Conservation (phyloP, 345 rosid species). For the Pelargonium nanum region DNA sequence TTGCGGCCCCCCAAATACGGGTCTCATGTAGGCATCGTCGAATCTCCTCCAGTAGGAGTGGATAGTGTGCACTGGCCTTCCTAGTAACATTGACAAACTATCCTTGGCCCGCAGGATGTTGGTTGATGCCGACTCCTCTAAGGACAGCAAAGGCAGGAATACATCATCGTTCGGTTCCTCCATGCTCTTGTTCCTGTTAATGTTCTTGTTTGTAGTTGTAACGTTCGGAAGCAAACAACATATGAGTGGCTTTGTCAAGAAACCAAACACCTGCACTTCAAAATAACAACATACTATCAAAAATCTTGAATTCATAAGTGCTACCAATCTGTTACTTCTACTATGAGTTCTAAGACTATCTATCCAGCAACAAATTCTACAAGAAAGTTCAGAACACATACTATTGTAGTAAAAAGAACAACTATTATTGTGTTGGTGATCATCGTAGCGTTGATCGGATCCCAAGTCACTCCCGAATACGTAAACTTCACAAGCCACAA, state of each 20-base stretch:
- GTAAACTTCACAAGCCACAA: constrained; percentile 47
- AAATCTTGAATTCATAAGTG: no score
- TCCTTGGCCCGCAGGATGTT: constrained; percentile 62
- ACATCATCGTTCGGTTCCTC: constrained; percentile 39
- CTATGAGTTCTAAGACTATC: no score
- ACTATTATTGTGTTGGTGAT: constrained; percentile 53
- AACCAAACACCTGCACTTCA: constrained; percentile 63
- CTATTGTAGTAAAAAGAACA: constrained; percentile 69
- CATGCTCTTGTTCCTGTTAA: neutral
- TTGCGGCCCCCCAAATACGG: constrained; percentile 67
- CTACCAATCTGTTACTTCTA: no score
- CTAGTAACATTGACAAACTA: constrained; percentile 60
- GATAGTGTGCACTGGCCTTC: constrained; percentile 65
- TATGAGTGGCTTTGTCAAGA: constrained; percentile 74
- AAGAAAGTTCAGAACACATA: constrained; percentile 12
- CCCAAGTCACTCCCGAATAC: constrained; percentile 55
- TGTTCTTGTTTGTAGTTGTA: neutral
- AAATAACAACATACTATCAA: neutral
- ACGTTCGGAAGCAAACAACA: constrained; percentile 39
- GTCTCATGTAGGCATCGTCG: constrained; percentile 78
- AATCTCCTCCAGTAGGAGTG: constrained; percentile 86
- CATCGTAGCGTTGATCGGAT: constrained; percentile 60
- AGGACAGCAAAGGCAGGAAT: constrained; percentile 54
- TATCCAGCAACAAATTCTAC: neutral
- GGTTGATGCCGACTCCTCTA: constrained; percentile 55